Evolutionary conservation across 176 grass and related monocot species (phyloP).

Genomic region (Avena atlantica): DNA sequence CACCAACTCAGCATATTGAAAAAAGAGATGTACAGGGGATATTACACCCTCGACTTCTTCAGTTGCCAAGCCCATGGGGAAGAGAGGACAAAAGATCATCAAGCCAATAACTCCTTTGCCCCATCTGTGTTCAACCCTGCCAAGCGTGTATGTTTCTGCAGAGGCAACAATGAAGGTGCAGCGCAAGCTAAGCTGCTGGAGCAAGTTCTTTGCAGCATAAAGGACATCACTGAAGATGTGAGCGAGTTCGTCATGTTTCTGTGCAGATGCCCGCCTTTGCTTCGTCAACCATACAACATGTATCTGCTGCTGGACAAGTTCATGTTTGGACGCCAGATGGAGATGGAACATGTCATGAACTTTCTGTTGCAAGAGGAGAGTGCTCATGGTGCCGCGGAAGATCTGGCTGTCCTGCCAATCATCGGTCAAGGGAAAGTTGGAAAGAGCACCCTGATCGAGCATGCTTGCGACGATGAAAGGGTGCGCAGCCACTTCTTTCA

Average conservation of each 20-base stretch:
- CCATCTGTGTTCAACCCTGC: not conserved
- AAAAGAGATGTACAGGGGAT: not conserved
- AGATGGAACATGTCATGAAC: conserved; percentile 6
- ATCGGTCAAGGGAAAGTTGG: not conserved
- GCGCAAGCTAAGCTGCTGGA: not conserved
- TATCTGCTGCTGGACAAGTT: not conserved
- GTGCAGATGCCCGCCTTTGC: not conserved
- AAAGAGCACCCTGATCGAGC: conserved; percentile 9
- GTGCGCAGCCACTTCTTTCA: not conserved
- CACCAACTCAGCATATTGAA: not conserved
- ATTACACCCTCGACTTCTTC: not conserved
- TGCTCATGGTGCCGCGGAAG: not conserved
- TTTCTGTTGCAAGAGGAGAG: not conserved
- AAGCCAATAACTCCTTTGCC: not conserved
- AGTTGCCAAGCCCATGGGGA: not conserved
- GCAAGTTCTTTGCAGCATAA: not conserved
- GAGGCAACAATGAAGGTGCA: not conserved
- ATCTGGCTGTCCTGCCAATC: not conserved
- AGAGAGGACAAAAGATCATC: not conserved
- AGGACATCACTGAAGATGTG: not conserved
- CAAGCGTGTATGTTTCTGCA: not conserved
- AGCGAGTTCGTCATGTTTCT: not conserved
- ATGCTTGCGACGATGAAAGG: not conserved
- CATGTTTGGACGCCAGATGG: not conserved
- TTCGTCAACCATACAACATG: not conserved